These are phyloP conservation scores for Cicer cuneatum DNA, from an alignment of 306 rosid species.

Conservation along the genomic window DNA sequence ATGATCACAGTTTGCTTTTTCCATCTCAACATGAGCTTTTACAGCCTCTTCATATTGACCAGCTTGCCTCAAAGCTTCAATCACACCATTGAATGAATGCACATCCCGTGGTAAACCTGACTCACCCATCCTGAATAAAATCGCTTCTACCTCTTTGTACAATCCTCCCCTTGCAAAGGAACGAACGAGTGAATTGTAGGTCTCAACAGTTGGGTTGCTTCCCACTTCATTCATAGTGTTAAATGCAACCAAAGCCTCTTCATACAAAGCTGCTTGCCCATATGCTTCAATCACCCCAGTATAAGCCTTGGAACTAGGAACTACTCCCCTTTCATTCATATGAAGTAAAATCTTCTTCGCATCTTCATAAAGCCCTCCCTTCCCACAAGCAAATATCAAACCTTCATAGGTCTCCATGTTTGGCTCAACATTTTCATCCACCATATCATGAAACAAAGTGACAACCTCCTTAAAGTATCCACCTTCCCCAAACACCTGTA, in stretches of 20 bases:
- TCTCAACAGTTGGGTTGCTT: slow-evolving; percentile 68
- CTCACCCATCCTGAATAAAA: slow-evolving; percentile 64
- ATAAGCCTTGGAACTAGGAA: slow-evolving; percentile 82
- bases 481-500: slow-evolving; percentile 96
- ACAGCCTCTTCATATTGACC: slow-evolving; percentile 90
- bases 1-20: slow-evolving; percentile 73
- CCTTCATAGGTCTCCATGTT: slow-evolving; percentile 94
- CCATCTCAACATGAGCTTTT: slow-evolving; percentile 79
- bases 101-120: slow-evolving; percentile 64
- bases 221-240: slow-evolving; percentile 95
- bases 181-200: slow-evolving; percentile 75
- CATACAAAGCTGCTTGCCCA: slow-evolving; percentile 87
- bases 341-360: slow-evolving; percentile 79
- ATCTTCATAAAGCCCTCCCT: slow-evolving; percentile 88
- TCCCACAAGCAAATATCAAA: slow-evolving; percentile 89
- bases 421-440: slow-evolving; percentile 89
- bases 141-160: slow-evolving; percentile 74
- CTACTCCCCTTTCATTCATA: slow-evolving; percentile 74
- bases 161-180: slow-evolving; percentile 84
- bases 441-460: slow-evolving; percentile 96
- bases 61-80: slow-evolving; percentile 88
- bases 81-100: slow-evolving; percentile 73
- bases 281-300: slow-evolving; percentile 85
- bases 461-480: slow-evolving; percentile 96
- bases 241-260: slow-evolving; percentile 92